phyloP scores from a whole-genome alignment of 2,329 filamentous ascomycete genomes.

The Calycina marina region DNA sequence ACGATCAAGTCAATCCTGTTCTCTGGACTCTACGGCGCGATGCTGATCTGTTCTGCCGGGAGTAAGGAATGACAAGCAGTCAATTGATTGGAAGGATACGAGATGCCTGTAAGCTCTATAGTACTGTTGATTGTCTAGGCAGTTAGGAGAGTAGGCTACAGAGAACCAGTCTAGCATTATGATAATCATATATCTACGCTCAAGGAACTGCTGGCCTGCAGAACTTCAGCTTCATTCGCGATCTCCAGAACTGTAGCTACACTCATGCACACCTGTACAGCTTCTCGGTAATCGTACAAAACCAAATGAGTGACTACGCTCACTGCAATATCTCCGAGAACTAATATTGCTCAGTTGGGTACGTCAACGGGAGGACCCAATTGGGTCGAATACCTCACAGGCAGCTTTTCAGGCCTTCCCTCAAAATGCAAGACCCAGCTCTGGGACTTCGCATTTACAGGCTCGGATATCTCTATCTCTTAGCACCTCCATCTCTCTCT shows the following conservation, averaged over 20 bases:
- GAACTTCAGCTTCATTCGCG: slow-evolving; percentile 40
- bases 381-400: slow-evolving; percentile 38
- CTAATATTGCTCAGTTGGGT: slow-evolving; percentile 18
- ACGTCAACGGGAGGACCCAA: slow-evolving; percentile 38
- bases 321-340: background rate
- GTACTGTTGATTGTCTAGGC: no score
- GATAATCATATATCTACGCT: slow-evolving; percentile 37
- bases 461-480: slow-evolving; percentile 31
- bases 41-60: no score
- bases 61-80: no score
- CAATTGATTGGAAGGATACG: no score
- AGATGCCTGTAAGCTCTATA: no score
- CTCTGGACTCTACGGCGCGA: no score
- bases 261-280: slow-evolving; percentile 28
- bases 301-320: slow-evolving; percentile 21
- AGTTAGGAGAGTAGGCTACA: no score
- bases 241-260: slow-evolving; percentile 32
- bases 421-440: slow-evolving; percentile 31
- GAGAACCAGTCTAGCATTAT: slow-evolving; percentile 28
- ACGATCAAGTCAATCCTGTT: no score
- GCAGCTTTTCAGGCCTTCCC: slow-evolving; percentile 33
- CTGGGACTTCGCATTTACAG: slow-evolving; percentile 42
- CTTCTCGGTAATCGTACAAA: slow-evolving; percentile 36
- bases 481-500: slow-evolving; percentile 19
- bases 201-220: slow-evolving; percentile 35